Evolutionary conservation across 495 filamentous ascomycete species (phyloP).

Genomic region (Aspergillus campestris): DNA sequence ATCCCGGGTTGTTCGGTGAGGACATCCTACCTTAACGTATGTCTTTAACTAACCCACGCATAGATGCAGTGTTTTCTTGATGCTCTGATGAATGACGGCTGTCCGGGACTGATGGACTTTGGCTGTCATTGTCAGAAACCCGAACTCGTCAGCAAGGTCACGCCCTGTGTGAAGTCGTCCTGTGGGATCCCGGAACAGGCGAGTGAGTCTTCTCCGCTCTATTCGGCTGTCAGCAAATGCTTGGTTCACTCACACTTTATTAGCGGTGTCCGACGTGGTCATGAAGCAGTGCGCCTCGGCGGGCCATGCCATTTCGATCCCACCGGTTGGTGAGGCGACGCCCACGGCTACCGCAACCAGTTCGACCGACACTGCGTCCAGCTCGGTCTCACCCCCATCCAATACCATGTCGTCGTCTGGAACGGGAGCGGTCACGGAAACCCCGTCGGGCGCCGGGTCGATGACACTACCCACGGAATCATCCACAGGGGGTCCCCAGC

Average conservation of each 20-base stretch:
- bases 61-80: constrained; percentile 38
- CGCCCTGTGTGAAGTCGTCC: constrained; percentile 37
- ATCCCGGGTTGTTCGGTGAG: not conserved
- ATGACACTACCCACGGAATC: no score
- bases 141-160: constrained; percentile 27
- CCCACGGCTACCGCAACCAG: constrained; percentile 9
- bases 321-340: constrained; percentile 14
- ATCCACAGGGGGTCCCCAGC: no score
- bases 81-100: constrained; percentile 34
- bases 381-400: no score
- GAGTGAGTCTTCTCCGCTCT: constrained; percentile 13
- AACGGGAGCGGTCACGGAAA: no score
- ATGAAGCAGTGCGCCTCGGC: constrained; percentile 24
- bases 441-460: no score
- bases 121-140: constrained; percentile 44
- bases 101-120: constrained; percentile 37
- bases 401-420: no score
- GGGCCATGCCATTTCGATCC: constrained; percentile 32
- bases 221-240: not conserved
- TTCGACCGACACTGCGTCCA: no score
- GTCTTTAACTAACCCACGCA: constrained; percentile 1
- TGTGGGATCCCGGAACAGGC: constrained; percentile 32
- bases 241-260: not conserved
- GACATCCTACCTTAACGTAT: not conserved
- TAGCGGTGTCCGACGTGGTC: constrained; percentile 32